Base-by-base conservation (phyloP, 2,329 filamentous ascomycete species). In the Penicillium sp. region DNA sequence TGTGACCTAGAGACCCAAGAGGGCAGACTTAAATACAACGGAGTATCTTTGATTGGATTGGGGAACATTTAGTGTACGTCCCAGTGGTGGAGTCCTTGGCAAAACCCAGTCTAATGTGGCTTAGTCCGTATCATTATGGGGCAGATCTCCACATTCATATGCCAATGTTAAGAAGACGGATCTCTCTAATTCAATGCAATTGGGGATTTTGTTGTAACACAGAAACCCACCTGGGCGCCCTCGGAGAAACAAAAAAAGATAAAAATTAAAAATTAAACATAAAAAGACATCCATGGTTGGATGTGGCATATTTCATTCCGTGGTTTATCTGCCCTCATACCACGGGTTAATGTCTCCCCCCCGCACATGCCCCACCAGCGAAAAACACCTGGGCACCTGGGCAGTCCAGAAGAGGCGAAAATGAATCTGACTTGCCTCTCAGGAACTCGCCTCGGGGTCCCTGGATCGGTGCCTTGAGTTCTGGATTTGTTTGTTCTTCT, bases 1-100 rank as follows among this genome's bases (percentile, higher is more conserved):
- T 53, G 31, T 50, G 31, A 51, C 22, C n/a, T 56, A 53, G 42
- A 53, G 37, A 34, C 29, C 18, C 6, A 22, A 47, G 34, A 52
- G 31, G 11, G 31, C 14, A 49, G 42, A 32, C 18, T 51, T 26
- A 34, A 40, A 55, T 50, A 38, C 16, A 22, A 24, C n/a, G 22
- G 9, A 47, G 9, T 49, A 31, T 20, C 5, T 44, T 46, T 46
- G 42, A 18, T 22, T 29, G 40, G 39, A 50, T 13, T 55, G 53
- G 51, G 53, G 38, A 54, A 31, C 20, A 29, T 16, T 22, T 50
- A 22, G 47, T 26, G 8, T 39, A 29, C 2, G 45, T 46, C 11
- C 43, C 26, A 45, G 43, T 46, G 35, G 13, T 42, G 34, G 38
- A 18, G 24, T 39, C 24, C 47, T 42, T 42, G n/a, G 47, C 47